Evolutionary conservation across 2,329 filamentous ascomycete genomes (phyloP), one percentile per base, ranked within the genome.

Genomic region (Aspergillus brunneoviolaceus): DNA sequence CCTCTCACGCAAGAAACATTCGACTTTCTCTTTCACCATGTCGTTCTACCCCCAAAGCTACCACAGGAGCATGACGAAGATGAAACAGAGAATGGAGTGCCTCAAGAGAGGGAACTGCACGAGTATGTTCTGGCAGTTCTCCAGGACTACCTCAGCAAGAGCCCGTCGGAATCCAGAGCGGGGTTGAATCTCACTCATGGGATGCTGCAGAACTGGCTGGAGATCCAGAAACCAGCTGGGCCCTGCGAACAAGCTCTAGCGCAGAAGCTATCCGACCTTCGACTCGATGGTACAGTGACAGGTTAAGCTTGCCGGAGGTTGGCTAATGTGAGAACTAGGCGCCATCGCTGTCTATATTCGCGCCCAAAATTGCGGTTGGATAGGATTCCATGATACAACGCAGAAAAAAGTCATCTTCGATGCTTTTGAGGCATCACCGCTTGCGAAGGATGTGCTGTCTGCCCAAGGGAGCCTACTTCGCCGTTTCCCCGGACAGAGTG

Each of bases 341-440:
- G 67, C 64, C 2, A 23, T 79, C 21, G 74, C 74, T 0, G 61
- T 81, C 2, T 70, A 80, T 49, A 70, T 82, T 35, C 69, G 70
- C n/a, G 71, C 67, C 0, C 79, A 82, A 57, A 83, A 82, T 63
- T 76, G 78, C 1, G 80, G 76, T 0, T 60, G 80, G 2, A 63
- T 82, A 3, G 66, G 80, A 25, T 71, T 72, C 9, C 71, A 68
- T 48, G 60, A 57, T 12, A 21, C 5, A 16, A 54, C 23, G 39
- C 55, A 27, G 67, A 27, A 63, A 10, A 54, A 55, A 49, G 60
- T 67, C 7, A 63, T 77, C 1, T 69, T 78, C 6, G 78, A 82
- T 60, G 70, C 72, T 1, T 83, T 83, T 57, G 81, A 84, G 61
- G 70, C 79, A 1, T 79, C 79, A 0, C 74, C 80, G 1, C 61